phyloP scores from a whole-genome alignment of 306 rosid genomes.

The Calophaca sinica region DNA sequence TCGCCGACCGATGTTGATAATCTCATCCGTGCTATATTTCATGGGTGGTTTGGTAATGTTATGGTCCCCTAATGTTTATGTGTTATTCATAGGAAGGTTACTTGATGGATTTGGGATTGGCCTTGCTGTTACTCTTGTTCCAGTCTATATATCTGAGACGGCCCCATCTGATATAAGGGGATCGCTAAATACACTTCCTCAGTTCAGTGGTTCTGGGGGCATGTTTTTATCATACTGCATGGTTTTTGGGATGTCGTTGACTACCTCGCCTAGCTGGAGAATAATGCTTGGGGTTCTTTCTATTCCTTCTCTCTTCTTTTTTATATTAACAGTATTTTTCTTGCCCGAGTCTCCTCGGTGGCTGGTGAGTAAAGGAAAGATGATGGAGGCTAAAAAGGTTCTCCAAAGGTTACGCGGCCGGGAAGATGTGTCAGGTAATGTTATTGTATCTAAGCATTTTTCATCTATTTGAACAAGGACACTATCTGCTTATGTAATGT shows the following conservation, averaged over 20 bases:
- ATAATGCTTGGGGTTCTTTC: slow-evolving; percentile 82
- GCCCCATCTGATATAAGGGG: slow-evolving; percentile 94
- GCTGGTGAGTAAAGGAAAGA: slow-evolving; percentile 88
- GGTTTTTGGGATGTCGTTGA: slow-evolving; percentile 74
- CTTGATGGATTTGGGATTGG: slow-evolving; percentile 90
- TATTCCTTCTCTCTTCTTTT: slow-evolving; percentile 68
- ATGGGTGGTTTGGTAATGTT: slow-evolving; percentile 74
- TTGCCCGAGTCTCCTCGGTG: slow-evolving; percentile 94
- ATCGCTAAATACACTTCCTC: slow-evolving; percentile 79
- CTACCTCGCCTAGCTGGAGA: slow-evolving; percentile 71
- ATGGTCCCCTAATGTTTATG: slow-evolving; percentile 84
- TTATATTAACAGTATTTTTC: slow-evolving; percentile 67
- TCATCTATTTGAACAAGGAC: slow-evolving; percentile 4
- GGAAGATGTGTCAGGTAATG: slow-evolving; percentile 86
- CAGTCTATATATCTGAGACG: slow-evolving; percentile 80
- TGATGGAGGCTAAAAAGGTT: slow-evolving; percentile 79
- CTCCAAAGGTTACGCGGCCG: slow-evolving; percentile 75
- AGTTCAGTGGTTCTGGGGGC: slow-evolving; percentile 82
- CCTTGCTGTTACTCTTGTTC: slow-evolving; percentile 81
- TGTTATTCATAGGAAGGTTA: slow-evolving; percentile 68
- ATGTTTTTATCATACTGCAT: slow-evolving; percentile 81
- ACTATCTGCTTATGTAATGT: slow-evolving; percentile 4
- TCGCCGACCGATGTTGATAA: slow-evolving; percentile 75
- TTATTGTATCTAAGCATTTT: slow-evolving; percentile 19
- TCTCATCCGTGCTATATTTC: slow-evolving; percentile 71